Base-by-base conservation (phyloP, 306 rosid genomes). In the Acacia acuminata region DNA sequence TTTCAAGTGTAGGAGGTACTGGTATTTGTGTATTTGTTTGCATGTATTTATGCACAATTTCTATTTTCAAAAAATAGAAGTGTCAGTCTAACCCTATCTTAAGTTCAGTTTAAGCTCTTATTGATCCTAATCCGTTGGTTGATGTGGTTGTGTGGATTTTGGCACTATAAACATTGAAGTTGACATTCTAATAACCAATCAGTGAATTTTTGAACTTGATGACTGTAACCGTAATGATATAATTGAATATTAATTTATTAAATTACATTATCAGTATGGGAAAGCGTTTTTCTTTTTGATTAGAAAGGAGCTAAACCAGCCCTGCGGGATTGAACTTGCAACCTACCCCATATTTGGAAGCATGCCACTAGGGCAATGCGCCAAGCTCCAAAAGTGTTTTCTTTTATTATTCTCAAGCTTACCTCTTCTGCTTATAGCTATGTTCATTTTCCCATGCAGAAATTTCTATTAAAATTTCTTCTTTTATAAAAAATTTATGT, bases 391-490 rank as follows among this genome's bases (percentile, higher is more conserved):
- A 10, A 42, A 40, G 42, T 68, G 44, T 40, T 81, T 75, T 63
- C 3, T 80, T 56, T 56, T 76, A 73, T 85, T 53, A 19, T 51
- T 22, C 12, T 77, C 20, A 55, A 14, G 44, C 47, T 19, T 27
- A 38, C 44, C 7, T 51, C 76, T 25, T 70, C 68, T n/a, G 61
- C 42, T 75, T 60, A 60, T 10, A 77, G 30, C 40, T 63, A 8
- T 70, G 64, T 65, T 67, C 34, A 17, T 15, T 73, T 48, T 42
- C 45, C 47, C 5, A 12, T 82, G 85, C 85, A 91, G 98, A 64
- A 64, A 14, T 30, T 30, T 64, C 70, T 13, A 64, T 30, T 64
- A 64, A 64, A 64, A 30, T 30, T 30, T 64, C 42, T 61, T 60
- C 32, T 13, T 27, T 27, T 30, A 64, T 64, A 15, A 4, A 64